Percentiles rank a stretch among this genome's conserved stretches.
Evolutionary conservation across 192 early-diverging fungal species (phyloP).

Genomic region (Lobulomyces angularis): DNA sequence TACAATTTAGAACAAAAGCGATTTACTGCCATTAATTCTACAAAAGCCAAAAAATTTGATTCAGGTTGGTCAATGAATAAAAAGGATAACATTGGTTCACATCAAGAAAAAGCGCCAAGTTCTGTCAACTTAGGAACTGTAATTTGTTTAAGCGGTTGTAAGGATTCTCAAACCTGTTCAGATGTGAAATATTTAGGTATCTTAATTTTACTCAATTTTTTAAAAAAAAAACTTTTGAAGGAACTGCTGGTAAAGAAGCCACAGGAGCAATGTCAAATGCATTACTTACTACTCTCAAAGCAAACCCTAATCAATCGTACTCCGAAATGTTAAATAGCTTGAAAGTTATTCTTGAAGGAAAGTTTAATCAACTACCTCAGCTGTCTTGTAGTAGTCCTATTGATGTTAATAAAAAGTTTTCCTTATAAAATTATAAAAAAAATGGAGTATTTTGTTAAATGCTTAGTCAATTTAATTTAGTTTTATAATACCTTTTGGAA

Average conservation of each 20-base stretch:
- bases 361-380: conserved; percentile 35
- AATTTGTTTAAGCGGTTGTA: conserved; percentile 33
- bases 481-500: no score
- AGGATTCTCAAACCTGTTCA: conserved; percentile 59
- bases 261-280: conserved; percentile 59
- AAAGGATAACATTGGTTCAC: no score
- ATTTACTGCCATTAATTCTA: conserved; percentile 18
- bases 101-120: neutral
- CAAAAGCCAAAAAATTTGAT: conserved; percentile 20
- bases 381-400: conserved; percentile 24
- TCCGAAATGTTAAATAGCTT: conserved; percentile 32
- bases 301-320: conserved; percentile 19
- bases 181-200: no score
- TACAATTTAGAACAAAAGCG: no score
- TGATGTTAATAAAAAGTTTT: no score
- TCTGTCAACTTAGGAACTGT: conserved; percentile 1
- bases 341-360: conserved; percentile 16
- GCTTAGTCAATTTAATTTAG: no score
- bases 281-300: conserved; percentile 31
- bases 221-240: no score
- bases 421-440: no score
- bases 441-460: no score
- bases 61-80: conserved; percentile 17
- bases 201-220: no score
- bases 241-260: no score